Conservation (phyloP, 2,329 filamentous ascomycete genomes). For the Teratosphaeria destructans region DNA sequence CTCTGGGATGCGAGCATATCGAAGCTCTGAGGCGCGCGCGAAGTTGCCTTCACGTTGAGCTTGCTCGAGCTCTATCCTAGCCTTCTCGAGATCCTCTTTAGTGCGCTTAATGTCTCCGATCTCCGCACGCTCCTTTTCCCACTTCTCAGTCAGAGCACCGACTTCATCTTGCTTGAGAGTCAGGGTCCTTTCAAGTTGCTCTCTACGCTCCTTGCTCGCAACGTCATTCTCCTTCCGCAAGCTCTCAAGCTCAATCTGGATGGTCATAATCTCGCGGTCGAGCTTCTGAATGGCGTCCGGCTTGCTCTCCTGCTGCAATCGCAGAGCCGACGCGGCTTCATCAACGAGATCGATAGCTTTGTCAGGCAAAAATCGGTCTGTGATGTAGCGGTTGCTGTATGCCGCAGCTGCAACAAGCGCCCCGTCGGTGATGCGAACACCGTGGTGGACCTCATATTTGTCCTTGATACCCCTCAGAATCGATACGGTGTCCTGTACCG, state of each 20-base stretch:
- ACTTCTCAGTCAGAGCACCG: slow-evolving; percentile 63
- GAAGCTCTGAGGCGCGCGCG: slow-evolving; percentile 76
- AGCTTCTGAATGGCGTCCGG: slow-evolving; percentile 87
- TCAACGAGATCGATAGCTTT: slow-evolving; percentile 97
- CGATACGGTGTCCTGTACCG: slow-evolving; percentile 84
- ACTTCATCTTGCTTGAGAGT: slow-evolving; percentile 69
- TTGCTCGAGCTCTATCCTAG: slow-evolving; percentile 73
- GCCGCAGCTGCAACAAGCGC: slow-evolving; percentile 86
- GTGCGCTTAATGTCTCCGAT: slow-evolving; percentile 79
- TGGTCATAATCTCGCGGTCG: slow-evolving; percentile 91
- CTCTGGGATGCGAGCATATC: slow-evolving; percentile 76
- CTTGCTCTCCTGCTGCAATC: slow-evolving; percentile 92
- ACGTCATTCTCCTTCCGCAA: slow-evolving; percentile 89
- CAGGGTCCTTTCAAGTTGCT: slow-evolving; percentile 71
- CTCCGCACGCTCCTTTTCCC: slow-evolving; percentile 81
- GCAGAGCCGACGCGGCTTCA: slow-evolving; percentile 80
- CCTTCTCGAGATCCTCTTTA: slow-evolving; percentile 80
- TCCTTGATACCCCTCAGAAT: slow-evolving; percentile 96
- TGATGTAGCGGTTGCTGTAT: slow-evolving; percentile 92
- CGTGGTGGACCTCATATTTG: slow-evolving; percentile 93
- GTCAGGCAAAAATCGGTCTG: slow-evolving; percentile 88
- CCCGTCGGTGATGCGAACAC: slow-evolving; percentile 85
- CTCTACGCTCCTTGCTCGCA: slow-evolving; percentile 73
- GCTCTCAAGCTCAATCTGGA: slow-evolving; percentile 93
- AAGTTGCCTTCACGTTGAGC: slow-evolving; percentile 85